Evolutionary conservation across 2,329 filamentous ascomycete genomes (phyloP).

Genomic region (Verruconis gallopava): DNA sequence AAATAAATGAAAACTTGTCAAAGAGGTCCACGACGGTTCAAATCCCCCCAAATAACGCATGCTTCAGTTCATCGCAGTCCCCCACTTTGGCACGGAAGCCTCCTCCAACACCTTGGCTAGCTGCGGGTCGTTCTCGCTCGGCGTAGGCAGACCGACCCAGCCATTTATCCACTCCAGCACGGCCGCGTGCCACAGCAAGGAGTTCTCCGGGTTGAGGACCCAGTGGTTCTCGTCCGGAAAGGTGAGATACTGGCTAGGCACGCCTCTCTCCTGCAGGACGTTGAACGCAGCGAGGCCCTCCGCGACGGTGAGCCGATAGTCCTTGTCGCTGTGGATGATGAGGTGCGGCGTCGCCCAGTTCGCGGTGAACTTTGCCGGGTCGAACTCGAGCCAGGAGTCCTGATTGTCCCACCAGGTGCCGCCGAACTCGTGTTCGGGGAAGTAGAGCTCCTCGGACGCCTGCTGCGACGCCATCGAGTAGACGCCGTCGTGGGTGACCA

Average conservation of each 20-base stretch:
- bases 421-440: slow-evolving; percentile 33
- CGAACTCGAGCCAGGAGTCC: slow-evolving; percentile 43
- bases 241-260: slow-evolving; percentile 65
- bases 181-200: slow-evolving; percentile 75
- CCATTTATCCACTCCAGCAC: slow-evolving; percentile 66
- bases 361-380: slow-evolving; percentile 41
- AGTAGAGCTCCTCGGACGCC: slow-evolving; percentile 39
- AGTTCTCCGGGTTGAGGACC: slow-evolving; percentile 88
- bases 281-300: slow-evolving; percentile 83
- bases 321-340: slow-evolving; percentile 79
- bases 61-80: too few species aligned
- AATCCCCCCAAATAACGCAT: too few species aligned
- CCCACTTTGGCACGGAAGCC: neutral
- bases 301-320: slow-evolving; percentile 75
- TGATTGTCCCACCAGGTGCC: slow-evolving; percentile 24
- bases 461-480: slow-evolving; percentile 48
- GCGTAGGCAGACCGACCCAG: slow-evolving; percentile 37
- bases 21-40: too few species aligned
- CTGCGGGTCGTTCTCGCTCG: neutral
- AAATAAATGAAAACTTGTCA: too few species aligned
- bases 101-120: neutral
- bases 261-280: slow-evolving; percentile 59
- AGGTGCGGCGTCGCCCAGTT: slow-evolving; percentile 82
- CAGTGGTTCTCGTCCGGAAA: slow-evolving; percentile 74
- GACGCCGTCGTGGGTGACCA: slow-evolving; percentile 81